phyloP scores from a whole-genome alignment of 148 eudicot species.

The Beta vulgaris region DNA sequence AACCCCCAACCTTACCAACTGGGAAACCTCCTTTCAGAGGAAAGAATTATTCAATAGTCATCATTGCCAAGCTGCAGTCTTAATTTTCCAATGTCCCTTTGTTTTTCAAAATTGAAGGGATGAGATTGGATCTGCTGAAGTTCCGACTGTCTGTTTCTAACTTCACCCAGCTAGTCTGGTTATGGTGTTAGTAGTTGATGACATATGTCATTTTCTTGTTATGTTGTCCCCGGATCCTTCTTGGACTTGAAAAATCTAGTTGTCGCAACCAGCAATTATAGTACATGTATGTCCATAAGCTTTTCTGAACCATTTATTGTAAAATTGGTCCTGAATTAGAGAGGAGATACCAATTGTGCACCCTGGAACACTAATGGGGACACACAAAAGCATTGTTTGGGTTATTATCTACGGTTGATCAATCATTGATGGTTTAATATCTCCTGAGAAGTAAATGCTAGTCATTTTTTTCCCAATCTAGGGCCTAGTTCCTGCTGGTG shows the following conservation, averaged over 20 bases:
- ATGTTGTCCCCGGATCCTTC: background rate
- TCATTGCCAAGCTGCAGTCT: too few relatives aligned
- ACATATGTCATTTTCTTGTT: background rate
- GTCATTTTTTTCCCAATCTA: background rate
- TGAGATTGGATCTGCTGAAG: constrained; percentile 92
- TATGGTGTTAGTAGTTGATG: constrained; percentile 3
- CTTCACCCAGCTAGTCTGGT: constrained; percentile 14
- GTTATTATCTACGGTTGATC: background rate
- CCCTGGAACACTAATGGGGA: too few relatives aligned
- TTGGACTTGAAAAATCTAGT: background rate
- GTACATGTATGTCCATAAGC: background rate
- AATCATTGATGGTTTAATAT: background rate
- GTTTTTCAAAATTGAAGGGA: too few relatives aligned
- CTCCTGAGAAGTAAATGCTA: background rate
- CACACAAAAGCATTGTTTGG: background rate
- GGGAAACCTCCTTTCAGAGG: too few relatives aligned
- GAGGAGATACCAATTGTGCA: constrained; percentile 1
- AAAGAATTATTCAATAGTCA: too few relatives aligned
- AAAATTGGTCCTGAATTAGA: background rate
- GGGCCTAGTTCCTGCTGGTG: too few relatives aligned
- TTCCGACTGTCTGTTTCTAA: constrained; percentile 66
- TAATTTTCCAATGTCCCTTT: too few relatives aligned
- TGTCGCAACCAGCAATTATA: background rate
- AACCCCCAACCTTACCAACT: too few relatives aligned
- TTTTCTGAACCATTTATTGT: background rate